Evolutionary conservation across 352 stramenopile species (phyloP).

Genomic region (Phytophthora pini): DNA sequence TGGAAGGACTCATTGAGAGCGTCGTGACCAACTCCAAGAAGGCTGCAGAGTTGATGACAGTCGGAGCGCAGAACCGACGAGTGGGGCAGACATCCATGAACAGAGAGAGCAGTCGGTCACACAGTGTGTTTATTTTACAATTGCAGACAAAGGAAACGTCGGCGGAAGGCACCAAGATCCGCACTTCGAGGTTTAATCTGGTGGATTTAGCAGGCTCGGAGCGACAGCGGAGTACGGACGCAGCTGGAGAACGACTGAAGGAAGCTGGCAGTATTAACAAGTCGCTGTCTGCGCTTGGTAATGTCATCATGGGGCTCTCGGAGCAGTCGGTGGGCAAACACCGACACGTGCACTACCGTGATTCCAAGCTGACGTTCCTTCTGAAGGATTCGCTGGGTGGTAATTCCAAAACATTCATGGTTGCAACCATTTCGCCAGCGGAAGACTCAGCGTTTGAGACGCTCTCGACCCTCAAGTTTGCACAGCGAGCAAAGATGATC

Average conservation of each 20-base stretch:
- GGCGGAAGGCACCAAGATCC: constrained; percentile 66
- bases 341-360: constrained; percentile 84
- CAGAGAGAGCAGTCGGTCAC: constrained; percentile 81
- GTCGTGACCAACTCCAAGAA: constrained; percentile 71
- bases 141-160: constrained; percentile 74
- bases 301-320: constrained; percentile 94
- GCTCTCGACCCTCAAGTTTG: constrained; percentile 87
- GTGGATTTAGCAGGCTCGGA: constrained; percentile 98
- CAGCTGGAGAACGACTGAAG: constrained; percentile 95
- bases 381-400: constrained; percentile 86
- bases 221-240: constrained; percentile 95
- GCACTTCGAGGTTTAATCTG: constrained; percentile 95
- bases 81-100: constrained; percentile 90
- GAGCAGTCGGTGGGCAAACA: constrained; percentile 83
- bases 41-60: constrained; percentile 77
- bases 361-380: constrained; percentile 88
- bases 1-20: constrained; percentile 80
- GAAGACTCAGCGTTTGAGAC: constrained; percentile 89
- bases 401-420: constrained; percentile 91
- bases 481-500: constrained; percentile 85
- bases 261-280: constrained; percentile 98
- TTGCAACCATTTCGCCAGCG: constrained; percentile 82
- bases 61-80: constrained; percentile 76
- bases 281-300: constrained; percentile 95
- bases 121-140: constrained; percentile 88